Conservation (phyloP, 176 grass and related monocot species). For the Sorghum bicolor region Sorghum_bicolor_NCBIv3 NC_012874.2:20286501-20287000, state of each 20-base stretch:
- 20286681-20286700: slow-evolving; percentile 29
- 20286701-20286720: slow-evolving; percentile 56
- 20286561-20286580: background rate
- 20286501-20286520: background rate
- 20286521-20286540: too few relatives aligned
- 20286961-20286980: slow-evolving; percentile 25
- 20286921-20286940: slow-evolving; percentile 55
- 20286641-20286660: slow-evolving; percentile 57
- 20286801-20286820: slow-evolving; percentile 39
- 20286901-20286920: slow-evolving; percentile 57
- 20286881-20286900: slow-evolving; percentile 57
- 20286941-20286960: slow-evolving; percentile 37
- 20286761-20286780: slow-evolving; percentile 51
- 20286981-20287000: slow-evolving; percentile 48
- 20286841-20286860: slow-evolving; percentile 87
- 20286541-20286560: background rate
- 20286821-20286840: slow-evolving; percentile 53
- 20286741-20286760: slow-evolving; percentile 57
- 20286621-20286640: slow-evolving; percentile 68
- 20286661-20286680: slow-evolving; percentile 27
- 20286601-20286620: slow-evolving; percentile 50
- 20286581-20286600: background rate
- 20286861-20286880: slow-evolving; percentile 53
- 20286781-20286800: slow-evolving; percentile 73
- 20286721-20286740: slow-evolving; percentile 50